Evolutionary conservation across 192 early-diverging fungal genomes (phyloP), one percentile per base, ranked within the genome.

Genomic region (Umbelopsis ramanniana): DNA sequence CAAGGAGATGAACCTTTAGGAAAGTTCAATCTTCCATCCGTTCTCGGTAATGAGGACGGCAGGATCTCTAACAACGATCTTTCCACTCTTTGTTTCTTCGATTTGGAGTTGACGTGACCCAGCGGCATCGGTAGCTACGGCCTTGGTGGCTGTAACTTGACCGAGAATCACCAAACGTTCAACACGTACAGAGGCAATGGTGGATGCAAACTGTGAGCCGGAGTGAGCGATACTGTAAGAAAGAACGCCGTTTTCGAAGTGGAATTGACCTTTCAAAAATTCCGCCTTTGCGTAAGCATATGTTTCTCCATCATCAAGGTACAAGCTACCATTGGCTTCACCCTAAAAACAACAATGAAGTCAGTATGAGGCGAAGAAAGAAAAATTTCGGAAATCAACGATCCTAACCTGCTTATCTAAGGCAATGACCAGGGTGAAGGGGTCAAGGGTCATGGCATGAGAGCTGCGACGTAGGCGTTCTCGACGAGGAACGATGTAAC

Each of bases 261-360:
- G 71, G 79, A 94, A 90, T 33, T 82, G 66, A 3, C 57, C 69
- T 52, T 81, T 70, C 52, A 96, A 81, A 79, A 91, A 98, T 35
- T 82, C 84, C 4, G 94, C 93, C 0, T 81, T 69, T 72, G 88
- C 70, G 72, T 89, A 92, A 40, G 82, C 87, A 74, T 88, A 98
- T 1, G 88, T 83, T 55, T 92, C 85, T 11, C 96, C 98, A 73
- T 99, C 98, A 79, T 99, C 98, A 52, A 93, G 74, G 73, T 98
- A 98, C 21, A 99, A 73, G n/a, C 68, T 66, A 24, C 97, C 98
- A 4, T 72, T 63, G 7, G 97, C 94, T 22, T 86, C 77, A 10
- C 89, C 90, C 78, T 83, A 72, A 55, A 23, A 55, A 46, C 0
- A 43, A 5, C 12, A 63, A 35, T 19, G 0, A 35, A 63, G 40